These are phyloP conservation scores for Taphrina sp. DNA, from an alignment of 1,139 yeast species.

Conservation along the genomic window DNA sequence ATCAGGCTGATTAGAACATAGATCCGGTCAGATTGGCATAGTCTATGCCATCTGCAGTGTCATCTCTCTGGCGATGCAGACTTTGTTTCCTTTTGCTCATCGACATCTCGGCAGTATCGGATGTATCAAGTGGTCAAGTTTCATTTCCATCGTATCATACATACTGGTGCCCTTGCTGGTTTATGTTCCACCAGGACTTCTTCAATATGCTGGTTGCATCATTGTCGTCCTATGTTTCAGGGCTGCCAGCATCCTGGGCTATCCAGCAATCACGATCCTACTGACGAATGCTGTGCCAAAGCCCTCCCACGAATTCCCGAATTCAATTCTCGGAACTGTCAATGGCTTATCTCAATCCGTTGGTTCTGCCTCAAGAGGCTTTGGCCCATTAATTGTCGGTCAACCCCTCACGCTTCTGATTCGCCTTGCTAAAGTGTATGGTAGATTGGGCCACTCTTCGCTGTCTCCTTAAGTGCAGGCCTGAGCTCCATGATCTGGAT, in stretches of 20 bases:
- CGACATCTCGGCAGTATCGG: background rate
- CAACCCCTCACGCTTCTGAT: no score
- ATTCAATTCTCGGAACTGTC: conserved; percentile 7
- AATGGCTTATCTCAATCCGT: conserved; percentile 8
- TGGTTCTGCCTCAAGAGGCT: background rate
- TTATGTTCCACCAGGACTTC: background rate
- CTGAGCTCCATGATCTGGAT: background rate
- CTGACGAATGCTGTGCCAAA: conserved; percentile 10
- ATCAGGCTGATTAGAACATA: no score
- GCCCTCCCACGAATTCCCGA: background rate
- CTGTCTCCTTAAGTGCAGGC: background rate
- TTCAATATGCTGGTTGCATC: background rate
- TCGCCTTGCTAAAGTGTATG: no score
- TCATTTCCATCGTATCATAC: background rate
- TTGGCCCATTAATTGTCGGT: conserved; percentile 6
- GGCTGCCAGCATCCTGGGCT: conserved; percentile 1
- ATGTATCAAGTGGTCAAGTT: background rate
- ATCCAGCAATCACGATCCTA: background rate
- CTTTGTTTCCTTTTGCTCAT: background rate
- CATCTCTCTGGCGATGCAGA: background rate
- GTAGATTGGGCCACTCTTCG: conserved; percentile 4
- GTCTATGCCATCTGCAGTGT: background rate
- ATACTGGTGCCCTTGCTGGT: conserved; percentile 1
- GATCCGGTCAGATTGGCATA: background rate
- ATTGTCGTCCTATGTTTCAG: background rate